phyloP scores from a whole-genome alignment of 495 filamentous ascomycete species.

The Penicillium cataractarum region DNA sequence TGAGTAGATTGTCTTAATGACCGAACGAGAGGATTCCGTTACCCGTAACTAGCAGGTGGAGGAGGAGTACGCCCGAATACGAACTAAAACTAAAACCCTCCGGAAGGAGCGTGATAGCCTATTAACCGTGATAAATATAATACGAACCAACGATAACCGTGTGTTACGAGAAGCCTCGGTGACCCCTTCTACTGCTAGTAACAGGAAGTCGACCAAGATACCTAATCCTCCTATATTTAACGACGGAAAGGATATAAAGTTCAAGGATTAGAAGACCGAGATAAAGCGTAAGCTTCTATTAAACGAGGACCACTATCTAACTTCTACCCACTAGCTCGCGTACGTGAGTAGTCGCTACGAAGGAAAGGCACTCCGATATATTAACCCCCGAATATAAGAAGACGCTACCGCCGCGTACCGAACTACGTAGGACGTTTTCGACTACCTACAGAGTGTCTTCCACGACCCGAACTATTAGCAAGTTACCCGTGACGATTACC shows the following conservation, averaged over 20 bases:
- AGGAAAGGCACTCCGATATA: not conserved
- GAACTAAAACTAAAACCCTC: too few species aligned
- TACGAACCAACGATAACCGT: not conserved
- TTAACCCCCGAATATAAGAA: not conserved
- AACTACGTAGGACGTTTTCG: not conserved
- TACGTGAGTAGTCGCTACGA: not conserved
- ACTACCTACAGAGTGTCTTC: not conserved
- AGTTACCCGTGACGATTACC: not conserved
- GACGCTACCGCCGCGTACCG: not conserved
- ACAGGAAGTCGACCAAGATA: not conserved
- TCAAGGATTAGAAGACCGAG: not conserved
- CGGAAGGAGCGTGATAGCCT: not conserved
- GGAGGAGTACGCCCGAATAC: not conserved
- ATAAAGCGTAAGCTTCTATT: not conserved
- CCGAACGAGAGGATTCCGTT: too few species aligned
- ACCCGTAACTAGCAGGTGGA: not conserved
- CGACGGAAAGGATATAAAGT: not conserved
- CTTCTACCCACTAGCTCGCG: not conserved
- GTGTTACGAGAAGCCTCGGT: not conserved
- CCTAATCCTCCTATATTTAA: not conserved
- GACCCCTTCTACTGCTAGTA: not conserved
- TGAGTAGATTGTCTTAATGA: too few species aligned
- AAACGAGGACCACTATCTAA: not conserved
- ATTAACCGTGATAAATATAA: not conserved
- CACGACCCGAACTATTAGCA: not conserved